phyloP scores from a whole-genome alignment of 768 basidiomycete species.

The Chlorophyllum brunneum region DNA sequence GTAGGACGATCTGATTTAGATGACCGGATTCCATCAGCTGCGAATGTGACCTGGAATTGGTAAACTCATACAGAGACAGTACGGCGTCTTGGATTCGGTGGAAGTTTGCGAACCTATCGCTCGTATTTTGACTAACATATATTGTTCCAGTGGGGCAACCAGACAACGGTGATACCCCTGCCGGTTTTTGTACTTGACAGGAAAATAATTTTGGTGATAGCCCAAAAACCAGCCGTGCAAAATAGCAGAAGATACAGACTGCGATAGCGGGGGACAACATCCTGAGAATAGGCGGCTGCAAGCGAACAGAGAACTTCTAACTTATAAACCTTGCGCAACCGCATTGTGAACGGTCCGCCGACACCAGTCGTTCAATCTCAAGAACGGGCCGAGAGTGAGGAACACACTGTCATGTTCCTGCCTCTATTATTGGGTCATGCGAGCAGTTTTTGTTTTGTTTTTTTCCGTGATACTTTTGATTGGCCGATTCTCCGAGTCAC shows the following conservation, averaged over 20 bases:
- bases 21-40: neutral
- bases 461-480: no score
- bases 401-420: no score
- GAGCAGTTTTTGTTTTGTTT: no score
- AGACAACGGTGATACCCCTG: conserved; percentile 34
- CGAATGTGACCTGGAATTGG: neutral
- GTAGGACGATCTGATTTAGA: conserved; percentile 32
- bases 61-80: conserved; percentile 42
- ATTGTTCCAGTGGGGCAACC: conserved; percentile 59
- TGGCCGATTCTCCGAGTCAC: no score
- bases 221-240: neutral
- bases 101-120: conserved; percentile 42
- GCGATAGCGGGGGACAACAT: neutral
- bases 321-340: no score
- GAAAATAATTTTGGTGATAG: conserved; percentile 39
- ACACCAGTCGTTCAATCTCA: no score
- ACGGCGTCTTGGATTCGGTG: conserved; percentile 53
- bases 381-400: no score
- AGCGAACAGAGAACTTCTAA: no score
- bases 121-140: conserved; percentile 47
- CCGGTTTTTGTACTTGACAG: conserved; percentile 51
- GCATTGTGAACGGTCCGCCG: no score
- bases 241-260: neutral
- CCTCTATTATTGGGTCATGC: no score
- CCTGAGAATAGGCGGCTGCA: neutral